Evolutionary conservation across 768 basidiomycete genomes (phyloP).

Genomic region (Trametes sanguinea): DNA sequence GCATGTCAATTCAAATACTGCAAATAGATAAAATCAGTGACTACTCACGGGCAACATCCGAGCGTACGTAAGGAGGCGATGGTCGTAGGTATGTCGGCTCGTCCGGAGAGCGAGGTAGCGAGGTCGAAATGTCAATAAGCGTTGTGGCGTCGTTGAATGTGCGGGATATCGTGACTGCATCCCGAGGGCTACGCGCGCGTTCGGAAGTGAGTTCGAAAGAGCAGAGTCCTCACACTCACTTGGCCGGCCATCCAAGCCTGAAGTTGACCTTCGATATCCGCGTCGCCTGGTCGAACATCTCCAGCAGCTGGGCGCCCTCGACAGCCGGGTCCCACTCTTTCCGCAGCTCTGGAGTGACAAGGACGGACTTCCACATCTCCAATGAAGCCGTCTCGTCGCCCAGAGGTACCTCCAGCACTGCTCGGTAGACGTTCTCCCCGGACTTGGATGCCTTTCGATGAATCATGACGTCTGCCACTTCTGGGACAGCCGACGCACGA

Average conservation of each 20-base stretch:
- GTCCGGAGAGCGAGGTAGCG: conserved; percentile 87
- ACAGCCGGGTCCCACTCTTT: conserved; percentile 96
- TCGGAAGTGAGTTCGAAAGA: not conserved
- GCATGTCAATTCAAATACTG: conserved; percentile 12
- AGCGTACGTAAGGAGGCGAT: conserved; percentile 90
- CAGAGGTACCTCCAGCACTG: conserved; percentile 75
- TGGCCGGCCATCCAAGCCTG: conserved; percentile 94
- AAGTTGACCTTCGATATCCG: conserved; percentile 90
- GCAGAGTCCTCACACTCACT: conserved; percentile 52
- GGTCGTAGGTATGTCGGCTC: conserved; percentile 91
- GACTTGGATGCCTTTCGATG: conserved; percentile 70
- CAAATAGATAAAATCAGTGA: conserved; percentile 1
- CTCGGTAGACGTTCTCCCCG: conserved; percentile 79
- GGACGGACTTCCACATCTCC: conserved; percentile 78
- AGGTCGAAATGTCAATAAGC: conserved; percentile 88
- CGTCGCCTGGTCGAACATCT: conserved; percentile 84
- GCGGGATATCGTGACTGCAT: conserved; percentile 91
- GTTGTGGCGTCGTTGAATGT: conserved; percentile 80
- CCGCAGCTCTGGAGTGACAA: conserved; percentile 84
- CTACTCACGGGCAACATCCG: conserved; percentile 70
- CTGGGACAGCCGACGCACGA: conserved; percentile 52
- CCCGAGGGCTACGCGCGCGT: conserved; percentile 68
- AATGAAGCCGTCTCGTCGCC: conserved; percentile 60
- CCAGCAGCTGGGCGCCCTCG: conserved; percentile 77
- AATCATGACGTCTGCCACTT: conserved; percentile 71